Conservation (phyloP, 2,329 filamentous ascomycete species). For the Boeremia exigua region DNA sequence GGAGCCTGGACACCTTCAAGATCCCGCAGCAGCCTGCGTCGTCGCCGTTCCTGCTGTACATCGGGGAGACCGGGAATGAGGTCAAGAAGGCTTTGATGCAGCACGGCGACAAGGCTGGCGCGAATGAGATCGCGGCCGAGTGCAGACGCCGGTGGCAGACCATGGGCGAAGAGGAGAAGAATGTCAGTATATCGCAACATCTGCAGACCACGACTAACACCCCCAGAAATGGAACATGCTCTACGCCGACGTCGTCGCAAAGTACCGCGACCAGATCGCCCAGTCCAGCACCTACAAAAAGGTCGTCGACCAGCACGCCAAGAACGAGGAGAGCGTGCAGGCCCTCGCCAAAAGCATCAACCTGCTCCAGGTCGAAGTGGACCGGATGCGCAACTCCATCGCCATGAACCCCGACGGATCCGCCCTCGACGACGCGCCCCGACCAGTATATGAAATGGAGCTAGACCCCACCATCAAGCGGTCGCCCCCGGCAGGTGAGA, state of each 20-base stretch:
- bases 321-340: conserved; percentile 49
- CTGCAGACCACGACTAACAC: conserved; percentile 16
- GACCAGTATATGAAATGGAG: conserved; percentile 36
- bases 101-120: conserved; percentile 46
- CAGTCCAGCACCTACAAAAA: conserved; percentile 45
- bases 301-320: conserved; percentile 46
- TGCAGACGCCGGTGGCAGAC: conserved; percentile 49
- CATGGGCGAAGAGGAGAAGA: conserved; percentile 49
- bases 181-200: conserved; percentile 32
- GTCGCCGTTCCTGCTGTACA: conserved; percentile 49
- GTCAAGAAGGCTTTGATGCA: conserved; percentile 47
- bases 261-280: conserved; percentile 48
- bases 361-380: conserved; percentile 49
- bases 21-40: conserved; percentile 48
- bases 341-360: conserved; percentile 50
- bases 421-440: conserved; percentile 21
- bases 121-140: conserved; percentile 51
- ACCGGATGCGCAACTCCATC: conserved; percentile 46
- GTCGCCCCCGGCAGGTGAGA: conserved; percentile 49
- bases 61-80: conserved; percentile 48
- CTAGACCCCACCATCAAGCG: conserved; percentile 46
- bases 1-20: conserved; percentile 41
- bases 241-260: conserved; percentile 49
- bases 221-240: conserved; percentile 50
- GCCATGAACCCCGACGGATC: conserved; percentile 33